These are phyloP conservation scores for Apiospora koreana DNA, from an alignment of 2,329 filamentous ascomycete species.

Conservation along the genomic window DNA sequence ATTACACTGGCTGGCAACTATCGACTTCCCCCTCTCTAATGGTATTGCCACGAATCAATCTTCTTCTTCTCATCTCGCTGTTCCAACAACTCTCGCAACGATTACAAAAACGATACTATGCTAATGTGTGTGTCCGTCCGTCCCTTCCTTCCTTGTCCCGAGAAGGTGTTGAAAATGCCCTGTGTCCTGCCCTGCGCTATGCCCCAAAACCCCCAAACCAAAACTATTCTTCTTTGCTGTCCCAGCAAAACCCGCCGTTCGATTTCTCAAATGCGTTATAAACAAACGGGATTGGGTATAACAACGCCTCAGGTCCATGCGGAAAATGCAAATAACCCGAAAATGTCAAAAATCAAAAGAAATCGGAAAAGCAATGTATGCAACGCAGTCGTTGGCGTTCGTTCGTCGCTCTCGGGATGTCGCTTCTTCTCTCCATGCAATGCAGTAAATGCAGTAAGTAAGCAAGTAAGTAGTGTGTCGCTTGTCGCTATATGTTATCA, in stretches of 20 bases:
- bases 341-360: background rate
- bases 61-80: background rate
- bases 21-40: background rate
- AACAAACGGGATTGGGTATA: conserved; percentile 4
- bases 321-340: background rate
- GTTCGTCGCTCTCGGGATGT: background rate
- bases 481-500: background rate
- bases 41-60: background rate
- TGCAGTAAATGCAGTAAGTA: background rate
- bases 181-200: background rate
- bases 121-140: background rate
- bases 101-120: background rate
- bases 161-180: background rate
- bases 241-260: background rate
- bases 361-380: background rate
- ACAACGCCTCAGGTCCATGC: conserved; percentile 7
- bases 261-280: background rate
- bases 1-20: background rate
- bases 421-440: background rate
- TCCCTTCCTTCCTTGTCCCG: background rate
- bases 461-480: background rate
- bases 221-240: background rate
- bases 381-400: background rate
- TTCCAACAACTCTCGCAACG: background rate
- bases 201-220: background rate